Percentiles rank a stretch among this genome's conserved stretches.
Evolutionary conservation across 1,284 basidiomycete genomes (phyloP).

Genomic region (Puccinia hordei): DNA sequence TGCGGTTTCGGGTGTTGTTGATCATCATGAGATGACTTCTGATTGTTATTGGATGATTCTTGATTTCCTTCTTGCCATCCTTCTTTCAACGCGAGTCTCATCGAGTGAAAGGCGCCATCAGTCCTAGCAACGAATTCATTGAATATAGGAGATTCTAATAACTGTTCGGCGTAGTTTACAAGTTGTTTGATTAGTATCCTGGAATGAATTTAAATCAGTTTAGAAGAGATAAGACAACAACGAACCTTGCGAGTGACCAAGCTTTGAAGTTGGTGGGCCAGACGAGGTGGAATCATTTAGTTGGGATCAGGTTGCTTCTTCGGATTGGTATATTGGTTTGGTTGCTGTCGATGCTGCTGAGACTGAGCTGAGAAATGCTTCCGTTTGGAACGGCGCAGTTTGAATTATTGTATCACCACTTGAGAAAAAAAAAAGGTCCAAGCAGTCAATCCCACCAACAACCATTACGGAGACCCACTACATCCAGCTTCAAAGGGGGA

Average conservation of each 20-base stretch:
- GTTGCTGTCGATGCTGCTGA: not conserved
- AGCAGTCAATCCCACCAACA: no score
- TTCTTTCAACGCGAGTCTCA: conserved; percentile 31
- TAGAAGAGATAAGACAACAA: not conserved
- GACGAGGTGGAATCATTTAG: conserved; percentile 29
- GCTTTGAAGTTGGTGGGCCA: conserved; percentile 16
- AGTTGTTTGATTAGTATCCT: not conserved
- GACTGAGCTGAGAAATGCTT: not conserved
- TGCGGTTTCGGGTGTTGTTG: not conserved
- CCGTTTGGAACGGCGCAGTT: no score
- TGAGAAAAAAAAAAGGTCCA: no score
- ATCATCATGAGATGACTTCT: not conserved
- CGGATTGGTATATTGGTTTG: not conserved
- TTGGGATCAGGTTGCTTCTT: not conserved
- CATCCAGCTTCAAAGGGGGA: no score
- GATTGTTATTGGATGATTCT: not conserved
- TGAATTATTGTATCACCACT: no score
- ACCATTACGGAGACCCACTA: no score
- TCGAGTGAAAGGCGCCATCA: conserved; percentile 10
- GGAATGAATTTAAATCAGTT: not conserved
- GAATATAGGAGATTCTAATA: conserved; percentile 27
- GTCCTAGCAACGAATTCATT: conserved; percentile 29
- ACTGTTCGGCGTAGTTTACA: not conserved
- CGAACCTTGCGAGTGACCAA: conserved; percentile 28
- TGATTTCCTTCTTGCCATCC: conserved; percentile 19